Conservation (phyloP, 2,329 filamentous ascomycete genomes). For the Xylariaceae sp. region DNA sequence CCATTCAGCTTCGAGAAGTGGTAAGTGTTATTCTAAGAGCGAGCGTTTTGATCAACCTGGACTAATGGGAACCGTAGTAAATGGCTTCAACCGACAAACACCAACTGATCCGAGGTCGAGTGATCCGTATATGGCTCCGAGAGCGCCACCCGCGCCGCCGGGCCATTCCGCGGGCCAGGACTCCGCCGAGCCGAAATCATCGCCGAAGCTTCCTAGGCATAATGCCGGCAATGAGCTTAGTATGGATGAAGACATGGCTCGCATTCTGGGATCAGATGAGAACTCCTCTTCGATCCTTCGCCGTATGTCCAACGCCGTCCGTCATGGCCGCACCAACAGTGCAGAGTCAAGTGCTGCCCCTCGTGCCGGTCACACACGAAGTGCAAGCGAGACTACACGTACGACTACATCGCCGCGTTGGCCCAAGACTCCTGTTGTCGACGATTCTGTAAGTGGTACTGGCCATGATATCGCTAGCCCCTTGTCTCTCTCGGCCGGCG, state of each 20-base stretch:
- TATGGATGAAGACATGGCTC: conserved; percentile 92
- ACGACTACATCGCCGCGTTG: conserved; percentile 61
- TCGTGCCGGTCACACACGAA: conserved; percentile 51
- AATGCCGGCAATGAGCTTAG: conserved; percentile 82
- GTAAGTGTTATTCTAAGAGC: conserved; percentile 35
- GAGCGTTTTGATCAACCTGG: not conserved
- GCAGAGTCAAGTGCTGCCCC: conserved; percentile 50
- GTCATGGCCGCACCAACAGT: conserved; percentile 86
- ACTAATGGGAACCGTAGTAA: conserved; percentile 32
- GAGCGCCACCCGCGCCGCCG: conserved; percentile 51
- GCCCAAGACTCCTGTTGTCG: conserved; percentile 61
- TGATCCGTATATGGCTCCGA: conserved; percentile 55
- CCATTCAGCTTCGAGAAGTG: conserved; percentile 36
- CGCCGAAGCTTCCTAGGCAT: conserved; percentile 65
- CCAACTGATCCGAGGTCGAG: conserved; percentile 39
- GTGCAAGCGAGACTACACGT: conserved; percentile 63
- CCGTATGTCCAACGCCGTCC: conserved; percentile 86
- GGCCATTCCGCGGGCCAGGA: conserved; percentile 42
- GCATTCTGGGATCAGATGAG: conserved; percentile 76
- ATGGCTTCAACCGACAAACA: conserved; percentile 32
- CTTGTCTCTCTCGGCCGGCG: conserved; percentile 52
- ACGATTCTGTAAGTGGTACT: conserved; percentile 45
- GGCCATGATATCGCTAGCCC: conserved; percentile 67
- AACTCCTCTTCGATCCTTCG: conserved; percentile 74
- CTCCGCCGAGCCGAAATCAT: conserved; percentile 45